These are phyloP conservation scores for Zasmidium cellare DNA, from an alignment of 2,329 filamentous ascomycete genomes.

Conservation along the genomic window DNA sequence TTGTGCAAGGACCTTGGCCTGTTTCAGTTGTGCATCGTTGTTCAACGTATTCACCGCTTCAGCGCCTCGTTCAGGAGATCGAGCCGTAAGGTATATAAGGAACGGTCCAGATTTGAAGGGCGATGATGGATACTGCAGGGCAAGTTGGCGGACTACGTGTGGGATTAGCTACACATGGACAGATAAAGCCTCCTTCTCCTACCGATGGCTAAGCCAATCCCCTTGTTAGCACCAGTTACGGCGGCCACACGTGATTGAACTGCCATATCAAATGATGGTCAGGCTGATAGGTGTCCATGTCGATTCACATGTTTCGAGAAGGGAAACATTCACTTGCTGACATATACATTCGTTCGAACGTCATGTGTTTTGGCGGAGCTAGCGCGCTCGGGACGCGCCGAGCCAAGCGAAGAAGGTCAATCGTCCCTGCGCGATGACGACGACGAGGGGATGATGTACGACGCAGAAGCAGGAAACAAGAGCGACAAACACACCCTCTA, in stretches of 20 bases:
- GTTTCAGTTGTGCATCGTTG: conserved; percentile 46
- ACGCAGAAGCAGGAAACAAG: background rate
- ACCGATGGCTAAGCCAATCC: conserved; percentile 51
- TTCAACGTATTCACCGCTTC: conserved; percentile 47
- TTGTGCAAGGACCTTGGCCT: conserved; percentile 46
- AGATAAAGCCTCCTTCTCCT: no score
- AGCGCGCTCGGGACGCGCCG: no score
- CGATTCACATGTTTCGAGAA: background rate
- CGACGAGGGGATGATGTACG: background rate
- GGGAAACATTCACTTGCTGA: background rate
- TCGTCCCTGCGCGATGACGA: background rate
- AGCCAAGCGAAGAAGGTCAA: no score
- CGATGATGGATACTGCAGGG: conserved; percentile 54
- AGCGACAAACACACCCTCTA: background rate
- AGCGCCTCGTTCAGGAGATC: conserved; percentile 49
- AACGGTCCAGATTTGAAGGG: conserved; percentile 49
- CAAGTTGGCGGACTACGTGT: conserved; percentile 57
- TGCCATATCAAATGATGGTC: conserved; percentile 21
- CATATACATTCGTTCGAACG: background rate
- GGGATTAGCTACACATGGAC: no score
- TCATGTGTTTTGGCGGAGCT: background rate
- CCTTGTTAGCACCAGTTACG: conserved; percentile 58
- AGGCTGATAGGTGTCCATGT: background rate
- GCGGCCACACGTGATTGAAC: conserved; percentile 45
- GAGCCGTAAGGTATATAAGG: conserved; percentile 56